Base-by-base conservation (phyloP, 176 grass and related monocot genomes). In the Microstegium vimineum region DNA sequence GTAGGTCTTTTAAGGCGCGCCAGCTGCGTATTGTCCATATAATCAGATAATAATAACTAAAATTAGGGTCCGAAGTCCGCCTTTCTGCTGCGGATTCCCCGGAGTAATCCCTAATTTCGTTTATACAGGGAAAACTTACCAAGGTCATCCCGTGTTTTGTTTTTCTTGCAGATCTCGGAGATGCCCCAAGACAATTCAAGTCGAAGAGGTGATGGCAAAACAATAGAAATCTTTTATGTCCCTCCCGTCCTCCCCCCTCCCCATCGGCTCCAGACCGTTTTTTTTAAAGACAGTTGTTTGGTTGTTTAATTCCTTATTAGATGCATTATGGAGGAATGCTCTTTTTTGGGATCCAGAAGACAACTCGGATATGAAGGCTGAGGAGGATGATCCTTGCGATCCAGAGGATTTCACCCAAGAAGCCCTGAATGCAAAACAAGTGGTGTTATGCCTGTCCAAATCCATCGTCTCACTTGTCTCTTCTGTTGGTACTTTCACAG, bases 401-500 rank as follows among this genome's bases (percentile, higher is more conserved):
- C 67, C 11, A 42, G 67, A 70, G 67, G 36, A 6, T 42, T 70
- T 41, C 67, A 42, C 36, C 10, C 22, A 41, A 70, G 22, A 70
- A 70, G 10, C 36, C 22, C 35, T 70, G 11, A 42, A 40, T 41
- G 37, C 67, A 70, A 70, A 70, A 8, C 5, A 42, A 41, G 17
- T 69, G 66, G 35, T 41, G 20, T 25, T 69, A 69, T 10, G 11
- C 66, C 10, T 41, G 36, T 41, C 66, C 36, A 69, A 41, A 41
- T 69, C 66, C 36, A 41, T 69, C 22, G 66, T 69, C 10, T 69
- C 66, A 22, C 36, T 69, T 26, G 36, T 69, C 66, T 69, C 66
- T 69, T 41, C 36, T 69, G 36, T 69, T 69, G 66, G 66, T 69
- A 69, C 37, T 41, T 69, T 41, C n/a, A n/a, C n/a, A n/a, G n/a